Percentiles rank a stretch among this genome's conserved stretches.
Conservation (phyloP, 108 stramenopile genomes). For the Cyclotella cryptica region DNA sequence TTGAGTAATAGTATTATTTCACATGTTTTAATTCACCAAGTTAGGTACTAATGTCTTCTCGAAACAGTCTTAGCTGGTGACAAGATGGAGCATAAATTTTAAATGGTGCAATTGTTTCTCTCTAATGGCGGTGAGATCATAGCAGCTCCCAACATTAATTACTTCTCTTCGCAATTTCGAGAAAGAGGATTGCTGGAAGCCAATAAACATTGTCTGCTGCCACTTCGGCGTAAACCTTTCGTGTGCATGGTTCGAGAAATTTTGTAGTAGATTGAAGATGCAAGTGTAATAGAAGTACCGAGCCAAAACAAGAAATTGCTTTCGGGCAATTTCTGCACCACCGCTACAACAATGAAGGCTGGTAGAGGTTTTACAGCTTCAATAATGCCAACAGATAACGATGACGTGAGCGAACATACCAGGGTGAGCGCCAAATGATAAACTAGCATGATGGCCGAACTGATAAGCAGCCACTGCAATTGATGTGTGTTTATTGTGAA, state of each 20-base stretch:
- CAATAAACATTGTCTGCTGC: background rate
- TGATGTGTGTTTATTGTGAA: background rate
- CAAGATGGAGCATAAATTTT: too few relatives aligned
- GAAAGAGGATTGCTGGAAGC: background rate
- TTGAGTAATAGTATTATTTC: too few relatives aligned
- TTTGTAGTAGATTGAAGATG: background rate
- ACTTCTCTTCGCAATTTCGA: too few relatives aligned
- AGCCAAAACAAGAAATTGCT: background rate
- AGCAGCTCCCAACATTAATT: too few relatives aligned
- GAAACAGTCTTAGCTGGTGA: too few relatives aligned
- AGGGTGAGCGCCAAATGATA: conserved; percentile 1
- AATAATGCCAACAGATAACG: background rate
- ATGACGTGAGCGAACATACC: background rate
- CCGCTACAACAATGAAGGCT: background rate
- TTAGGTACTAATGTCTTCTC: too few relatives aligned
- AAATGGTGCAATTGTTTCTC: too few relatives aligned
- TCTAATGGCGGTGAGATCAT: too few relatives aligned
- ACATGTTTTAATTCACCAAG: too few relatives aligned
- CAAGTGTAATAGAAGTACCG: background rate
- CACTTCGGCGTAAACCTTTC: background rate
- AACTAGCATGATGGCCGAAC: background rate
- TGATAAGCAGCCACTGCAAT: background rate
- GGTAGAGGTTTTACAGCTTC: conserved; percentile 1
- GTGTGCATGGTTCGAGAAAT: background rate
- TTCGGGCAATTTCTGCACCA: background rate